phyloP scores from a whole-genome alignment of 83 land plant species.

The Isoetes engelmannii region DNA sequence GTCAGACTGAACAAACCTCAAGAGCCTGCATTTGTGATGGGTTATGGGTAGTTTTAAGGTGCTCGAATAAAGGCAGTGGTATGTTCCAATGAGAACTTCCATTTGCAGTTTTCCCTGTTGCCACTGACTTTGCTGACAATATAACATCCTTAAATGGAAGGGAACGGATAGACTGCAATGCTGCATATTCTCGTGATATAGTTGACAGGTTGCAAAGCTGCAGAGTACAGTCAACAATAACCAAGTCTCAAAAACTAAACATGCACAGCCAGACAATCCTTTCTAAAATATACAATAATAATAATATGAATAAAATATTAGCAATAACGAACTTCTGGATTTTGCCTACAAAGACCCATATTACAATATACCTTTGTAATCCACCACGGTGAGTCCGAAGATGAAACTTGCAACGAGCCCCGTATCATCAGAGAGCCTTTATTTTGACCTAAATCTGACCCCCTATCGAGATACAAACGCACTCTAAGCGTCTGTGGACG shows the following conservation, averaged over 20 bases:
- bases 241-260: neutral
- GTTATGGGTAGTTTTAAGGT: conserved; percentile 52
- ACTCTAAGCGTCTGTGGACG: conserved; percentile 36
- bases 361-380: conserved; percentile 46
- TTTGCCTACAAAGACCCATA: neutral
- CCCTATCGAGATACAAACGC: conserved; percentile 48
- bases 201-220: conserved; percentile 93
- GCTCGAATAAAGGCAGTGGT: conserved; percentile 51
- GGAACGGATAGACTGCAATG: conserved; percentile 50
- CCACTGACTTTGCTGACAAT: conserved; percentile 33
- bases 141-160: conserved; percentile 80
- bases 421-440: conserved; percentile 26
- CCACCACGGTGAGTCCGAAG: conserved; percentile 26
- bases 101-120: conserved; percentile 14
- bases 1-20: conserved; percentile 33
- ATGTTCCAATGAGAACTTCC: conserved; percentile 44
- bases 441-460: neutral
- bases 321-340: neutral
- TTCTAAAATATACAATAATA: neutral
- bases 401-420: conserved; percentile 31
- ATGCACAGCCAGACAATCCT: neutral
- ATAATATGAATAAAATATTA: neutral
- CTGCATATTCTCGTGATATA: conserved; percentile 70
- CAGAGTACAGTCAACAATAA: neutral
- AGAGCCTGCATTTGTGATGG: conserved; percentile 70